Conservation (phyloP, 1,139 yeast species). For the Kodamaea derodonti region DNA sequence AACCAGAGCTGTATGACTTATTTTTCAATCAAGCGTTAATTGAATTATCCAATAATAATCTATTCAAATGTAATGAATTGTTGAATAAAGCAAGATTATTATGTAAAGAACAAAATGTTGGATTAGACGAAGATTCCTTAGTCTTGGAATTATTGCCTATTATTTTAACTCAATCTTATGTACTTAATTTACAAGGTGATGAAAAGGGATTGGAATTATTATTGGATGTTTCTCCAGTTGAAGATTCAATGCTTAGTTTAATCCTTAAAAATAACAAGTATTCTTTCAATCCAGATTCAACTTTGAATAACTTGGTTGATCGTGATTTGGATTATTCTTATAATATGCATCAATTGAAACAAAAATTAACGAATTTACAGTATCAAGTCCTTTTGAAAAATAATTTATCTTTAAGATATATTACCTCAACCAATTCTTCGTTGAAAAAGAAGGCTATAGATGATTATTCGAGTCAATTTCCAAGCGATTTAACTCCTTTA, state of each 20-base stretch:
- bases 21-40: slow-evolving; percentile 67
- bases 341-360: slow-evolving; percentile 29
- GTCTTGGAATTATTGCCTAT: slow-evolving; percentile 58
- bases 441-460: slow-evolving; percentile 15
- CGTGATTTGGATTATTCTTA: slow-evolving; percentile 44
- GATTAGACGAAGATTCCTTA: slow-evolving; percentile 25
- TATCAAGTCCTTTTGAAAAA: slow-evolving; percentile 39
- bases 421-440: slow-evolving; percentile 33
- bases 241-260: slow-evolving; percentile 30
- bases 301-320: slow-evolving; percentile 33
- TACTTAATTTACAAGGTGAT: slow-evolving; percentile 48
- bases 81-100: slow-evolving; percentile 50
- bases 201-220: slow-evolving; percentile 42
- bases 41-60: slow-evolving; percentile 43
- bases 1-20: slow-evolving; percentile 30
- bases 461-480: slow-evolving; percentile 20
- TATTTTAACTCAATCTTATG: slow-evolving; percentile 65
- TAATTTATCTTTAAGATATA: slow-evolving; percentile 37
- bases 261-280: slow-evolving; percentile 34
- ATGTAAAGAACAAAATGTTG: slow-evolving; percentile 35
- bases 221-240: slow-evolving; percentile 18
- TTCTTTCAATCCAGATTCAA: slow-evolving; percentile 14
- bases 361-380: slow-evolving; percentile 45
- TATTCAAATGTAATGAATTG: slow-evolving; percentile 38
- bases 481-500: slow-evolving; percentile 32